Evolutionary conservation across 768 basidiomycete species (phyloP).

Genomic region (Pulveroboletus ravenelii): DNA sequence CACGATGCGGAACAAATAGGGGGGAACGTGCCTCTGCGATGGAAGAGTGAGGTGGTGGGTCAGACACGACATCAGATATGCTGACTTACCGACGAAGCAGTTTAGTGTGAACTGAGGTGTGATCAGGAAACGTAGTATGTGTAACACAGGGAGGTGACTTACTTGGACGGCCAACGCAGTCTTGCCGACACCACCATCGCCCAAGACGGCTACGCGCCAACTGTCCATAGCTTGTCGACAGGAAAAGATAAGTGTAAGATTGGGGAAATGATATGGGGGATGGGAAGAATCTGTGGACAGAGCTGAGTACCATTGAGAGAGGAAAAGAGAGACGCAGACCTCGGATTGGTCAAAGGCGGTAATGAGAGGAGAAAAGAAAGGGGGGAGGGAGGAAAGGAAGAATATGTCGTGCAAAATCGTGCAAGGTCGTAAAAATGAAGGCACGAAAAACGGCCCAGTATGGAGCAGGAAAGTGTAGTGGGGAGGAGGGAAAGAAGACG

Average conservation of each 20-base stretch:
- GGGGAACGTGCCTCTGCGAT: slow-evolving; percentile 48
- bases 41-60: slow-evolving; percentile 13
- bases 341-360: slow-evolving; percentile 30
- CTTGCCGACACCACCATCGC: slow-evolving; percentile 97
- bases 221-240: slow-evolving; percentile 66
- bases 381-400: slow-evolving; percentile 33
- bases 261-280: slow-evolving; percentile 24
- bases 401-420: slow-evolving; percentile 67
- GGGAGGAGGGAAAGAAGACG: slow-evolving; percentile 26
- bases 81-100: slow-evolving; percentile 85
- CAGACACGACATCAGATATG: slow-evolving; percentile 3
- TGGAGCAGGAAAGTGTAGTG: slow-evolving; percentile 23
- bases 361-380: slow-evolving; percentile 34
- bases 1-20: slow-evolving; percentile 6
- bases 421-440: slow-evolving; percentile 56
- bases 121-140: slow-evolving; percentile 8
- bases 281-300: slow-evolving; percentile 12
- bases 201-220: slow-evolving; percentile 93
- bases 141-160: slow-evolving; percentile 23
- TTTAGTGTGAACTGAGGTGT: slow-evolving; percentile 84
- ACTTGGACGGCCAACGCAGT: slow-evolving; percentile 95
- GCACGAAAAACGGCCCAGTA: slow-evolving; percentile 24
- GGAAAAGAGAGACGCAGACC: slow-evolving; percentile 23
- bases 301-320: slow-evolving; percentile 18
- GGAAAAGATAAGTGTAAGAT: slow-evolving; percentile 21